A percentile compares a stretch with the other conserved stretches of the same genome.
Evolutionary conservation across 306 rosid genomes (phyloP).

Genomic region (Betula pendula): DNA sequence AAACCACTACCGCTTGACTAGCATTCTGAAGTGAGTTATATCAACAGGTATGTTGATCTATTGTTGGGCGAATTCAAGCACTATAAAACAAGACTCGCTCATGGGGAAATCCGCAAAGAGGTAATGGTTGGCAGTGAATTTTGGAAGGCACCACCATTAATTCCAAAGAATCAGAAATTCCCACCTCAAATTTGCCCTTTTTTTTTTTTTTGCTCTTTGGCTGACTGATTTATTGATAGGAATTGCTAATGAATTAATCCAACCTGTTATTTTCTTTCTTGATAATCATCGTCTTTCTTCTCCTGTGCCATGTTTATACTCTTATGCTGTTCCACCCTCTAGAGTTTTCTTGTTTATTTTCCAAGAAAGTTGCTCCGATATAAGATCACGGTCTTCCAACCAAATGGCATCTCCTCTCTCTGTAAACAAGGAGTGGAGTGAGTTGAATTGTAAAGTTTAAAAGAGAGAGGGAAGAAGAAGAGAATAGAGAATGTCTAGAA

Average conservation of each 20-base stretch:
- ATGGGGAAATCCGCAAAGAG: slow-evolving; percentile 90
- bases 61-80: slow-evolving; percentile 98
- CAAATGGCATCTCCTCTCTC: background rate
- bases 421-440: background rate
- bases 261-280: background rate
- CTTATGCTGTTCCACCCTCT: background rate
- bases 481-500: no score
- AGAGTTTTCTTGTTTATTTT: background rate
- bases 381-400: background rate
- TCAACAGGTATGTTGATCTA: slow-evolving; percentile 85
- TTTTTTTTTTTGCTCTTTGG: no score
- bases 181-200: background rate
- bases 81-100: slow-evolving; percentile 88
- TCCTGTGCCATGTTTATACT: background rate
- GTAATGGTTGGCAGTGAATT: slow-evolving; percentile 46
- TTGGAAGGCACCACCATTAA: background rate
- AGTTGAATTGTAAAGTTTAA: no score
- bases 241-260: background rate
- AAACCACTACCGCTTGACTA: slow-evolving; percentile 13
- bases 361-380: background rate
- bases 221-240: background rate
- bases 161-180: background rate
- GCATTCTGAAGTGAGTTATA: slow-evolving; percentile 42
- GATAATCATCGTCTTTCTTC: background rate
- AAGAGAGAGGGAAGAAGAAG: no score